These are phyloP conservation scores for Prunus armeniaca DNA, from an alignment of 306 rosid genomes.

Conservation along the genomic window DNA sequence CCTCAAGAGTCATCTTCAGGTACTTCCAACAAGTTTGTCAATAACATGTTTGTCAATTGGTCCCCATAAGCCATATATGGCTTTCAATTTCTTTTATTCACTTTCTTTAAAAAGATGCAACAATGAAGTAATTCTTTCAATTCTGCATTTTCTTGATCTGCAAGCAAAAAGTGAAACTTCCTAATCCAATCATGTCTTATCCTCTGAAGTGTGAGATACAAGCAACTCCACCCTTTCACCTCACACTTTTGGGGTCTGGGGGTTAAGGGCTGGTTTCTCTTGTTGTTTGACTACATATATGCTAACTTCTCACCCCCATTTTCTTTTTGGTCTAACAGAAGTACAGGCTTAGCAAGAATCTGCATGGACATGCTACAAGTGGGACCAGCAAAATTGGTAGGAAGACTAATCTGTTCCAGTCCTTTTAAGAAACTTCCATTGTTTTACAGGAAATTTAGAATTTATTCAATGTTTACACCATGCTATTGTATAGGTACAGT, in stretches of 20 bases:
- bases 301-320: constrained; percentile 1
- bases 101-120: background rate
- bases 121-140: background rate
- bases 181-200: background rate
- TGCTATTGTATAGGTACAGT: constrained; percentile 18
- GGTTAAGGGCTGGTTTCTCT: background rate
- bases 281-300: background rate
- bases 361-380: constrained; percentile 58
- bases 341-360: constrained; percentile 76
- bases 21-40: constrained; percentile 14
- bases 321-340: constrained; percentile 47
- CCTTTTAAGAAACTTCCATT: background rate
- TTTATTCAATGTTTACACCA: background rate
- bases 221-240: background rate
- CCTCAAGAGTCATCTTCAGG: constrained; percentile 91
- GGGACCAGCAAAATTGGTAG: constrained; percentile 60
- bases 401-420: background rate
- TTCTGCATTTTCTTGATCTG: background rate
- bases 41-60: background rate
- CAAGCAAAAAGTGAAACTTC: background rate
- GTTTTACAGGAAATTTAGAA: background rate
- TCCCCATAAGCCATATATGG: too few species aligned
- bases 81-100: too few species aligned
- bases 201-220: background rate
- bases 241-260: background rate